Percentiles rank a stretch among this genome's conserved stretches.
These are phyloP conservation scores for Voacanga thouarsii DNA, from an alignment of 257 asterid genomes.

Conservation along the genomic window DNA sequence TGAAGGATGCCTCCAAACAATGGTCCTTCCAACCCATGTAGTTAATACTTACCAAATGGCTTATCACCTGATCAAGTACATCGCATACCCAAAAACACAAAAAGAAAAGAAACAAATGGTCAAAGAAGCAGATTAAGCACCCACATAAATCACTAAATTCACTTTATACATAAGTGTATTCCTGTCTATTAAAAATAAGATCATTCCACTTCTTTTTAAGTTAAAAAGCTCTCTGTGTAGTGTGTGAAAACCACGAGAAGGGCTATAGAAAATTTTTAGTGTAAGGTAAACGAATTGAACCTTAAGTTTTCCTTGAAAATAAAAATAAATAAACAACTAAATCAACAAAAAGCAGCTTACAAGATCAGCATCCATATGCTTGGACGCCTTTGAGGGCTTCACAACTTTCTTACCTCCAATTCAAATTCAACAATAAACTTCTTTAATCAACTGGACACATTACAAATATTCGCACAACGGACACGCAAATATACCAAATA, in stretches of 20 bases:
- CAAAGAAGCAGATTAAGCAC: neutral
- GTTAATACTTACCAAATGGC: neutral
- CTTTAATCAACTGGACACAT: neutral
- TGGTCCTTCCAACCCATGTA: neutral
- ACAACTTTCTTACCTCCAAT: conserved; percentile 63
- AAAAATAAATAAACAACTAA: neutral
- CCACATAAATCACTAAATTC: neutral
- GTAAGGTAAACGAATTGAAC: neutral
- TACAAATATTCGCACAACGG: neutral
- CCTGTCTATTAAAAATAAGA: neutral
- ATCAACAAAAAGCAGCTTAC: conserved; percentile 26
- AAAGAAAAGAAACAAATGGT: no score
- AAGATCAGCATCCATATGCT: conserved; percentile 67
- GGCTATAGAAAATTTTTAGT: no score
- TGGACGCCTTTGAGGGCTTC: conserved; percentile 68
- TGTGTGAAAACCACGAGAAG: no score
- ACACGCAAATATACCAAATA: neutral
- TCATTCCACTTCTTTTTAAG: neutral
- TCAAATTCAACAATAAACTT: neutral
- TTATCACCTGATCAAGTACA: neutral
- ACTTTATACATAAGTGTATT: neutral
- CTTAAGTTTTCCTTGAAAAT: neutral
- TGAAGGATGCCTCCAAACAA: neutral
- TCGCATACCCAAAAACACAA: neutral
- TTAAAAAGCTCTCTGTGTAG: neutral